Evolutionary conservation across 2,329 filamentous ascomycete species (phyloP), one percentile per base, ranked within the genome.

Genomic region (Aspergillus neoniger): DNA sequence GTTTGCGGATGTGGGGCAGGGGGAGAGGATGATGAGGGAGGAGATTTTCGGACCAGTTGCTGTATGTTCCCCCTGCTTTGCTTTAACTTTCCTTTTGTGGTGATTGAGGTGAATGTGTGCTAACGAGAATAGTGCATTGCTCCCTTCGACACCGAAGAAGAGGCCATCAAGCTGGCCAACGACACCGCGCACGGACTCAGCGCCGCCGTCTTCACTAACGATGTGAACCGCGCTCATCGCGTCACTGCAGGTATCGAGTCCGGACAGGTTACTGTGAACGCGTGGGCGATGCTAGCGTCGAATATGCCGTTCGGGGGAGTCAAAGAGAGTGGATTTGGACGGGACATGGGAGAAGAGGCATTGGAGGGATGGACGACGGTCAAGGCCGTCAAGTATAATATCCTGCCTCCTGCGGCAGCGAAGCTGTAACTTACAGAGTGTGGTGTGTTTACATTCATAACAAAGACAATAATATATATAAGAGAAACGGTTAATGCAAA

Each of bases 21-120:
- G 79, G 10, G 85, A 64, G 80, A 62, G 70, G 1, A 77, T 81
- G 23, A 76, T 76, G 36, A 73, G 76, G 0, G 85, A 88, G 64
- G 85, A 88, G 71, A 83, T 83, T 0, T 88, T 88, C 61, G 85
- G 83, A 0, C 85, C 86, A 0, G 79, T 88, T 8, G 78, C 82
- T 5, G 69, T 71, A 63, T 53, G 67, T 59, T 10, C 23, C 6
- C n/a, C n/a, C n/a, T n/a, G n/a, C n/a, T 25, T 25, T 12, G 9
- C 17, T 17, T 28, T 23, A 0, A 23, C 7, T 3, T 28, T 28
- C 25, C 25, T 2, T 28, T 8, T 28, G 6, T 28, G 0, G 25
- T 28, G 25, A 1, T 8, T 28, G 25, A 28, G 25, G 7, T n/a
- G 12, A 19, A 9, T 28, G 36, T 23, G 41, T 9, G 8, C 61